Evolutionary conservation across 139 green algal species (phyloP).

Genomic region (Edaphochlamys debaryana): DNA sequence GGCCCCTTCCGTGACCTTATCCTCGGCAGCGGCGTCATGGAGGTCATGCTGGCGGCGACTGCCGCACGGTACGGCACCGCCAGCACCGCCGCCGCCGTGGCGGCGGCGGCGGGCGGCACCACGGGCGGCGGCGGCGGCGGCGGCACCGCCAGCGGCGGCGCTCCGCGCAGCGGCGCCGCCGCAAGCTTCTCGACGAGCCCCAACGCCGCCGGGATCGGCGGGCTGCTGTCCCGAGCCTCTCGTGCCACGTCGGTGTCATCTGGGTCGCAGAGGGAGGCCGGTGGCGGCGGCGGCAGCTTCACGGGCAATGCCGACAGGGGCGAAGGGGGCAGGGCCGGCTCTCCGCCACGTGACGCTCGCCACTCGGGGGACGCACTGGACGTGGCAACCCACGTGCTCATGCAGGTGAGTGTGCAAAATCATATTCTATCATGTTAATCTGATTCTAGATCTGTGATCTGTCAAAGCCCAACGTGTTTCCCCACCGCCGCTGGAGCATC

Average conservation of each 20-base stretch:
- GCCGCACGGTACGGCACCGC: background rate
- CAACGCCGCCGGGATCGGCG: too few species aligned
- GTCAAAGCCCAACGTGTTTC: too few species aligned
- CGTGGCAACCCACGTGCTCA: background rate
- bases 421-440: too few species aligned
- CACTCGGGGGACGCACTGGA: background rate
- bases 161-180: too few species aligned
- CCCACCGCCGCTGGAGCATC: too few species aligned
- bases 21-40: slow-evolving; percentile 24
- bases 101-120: background rate
- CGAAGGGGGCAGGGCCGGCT: background rate
- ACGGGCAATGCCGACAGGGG: too few species aligned
- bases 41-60: slow-evolving; percentile 15
- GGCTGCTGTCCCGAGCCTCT: background rate
- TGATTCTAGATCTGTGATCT: too few species aligned
- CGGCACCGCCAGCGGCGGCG: background rate
- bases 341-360: background rate
- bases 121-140: too few species aligned
- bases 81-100: background rate
- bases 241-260: background rate
- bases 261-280: background rate
- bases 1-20: slow-evolving; percentile 21
- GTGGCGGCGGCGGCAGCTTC: too few species aligned
- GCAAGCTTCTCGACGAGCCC: too few species aligned
- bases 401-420: background rate